Conservation (phyloP, 2,329 filamentous ascomycete species). For the Acrocalymma vagum region DNA sequence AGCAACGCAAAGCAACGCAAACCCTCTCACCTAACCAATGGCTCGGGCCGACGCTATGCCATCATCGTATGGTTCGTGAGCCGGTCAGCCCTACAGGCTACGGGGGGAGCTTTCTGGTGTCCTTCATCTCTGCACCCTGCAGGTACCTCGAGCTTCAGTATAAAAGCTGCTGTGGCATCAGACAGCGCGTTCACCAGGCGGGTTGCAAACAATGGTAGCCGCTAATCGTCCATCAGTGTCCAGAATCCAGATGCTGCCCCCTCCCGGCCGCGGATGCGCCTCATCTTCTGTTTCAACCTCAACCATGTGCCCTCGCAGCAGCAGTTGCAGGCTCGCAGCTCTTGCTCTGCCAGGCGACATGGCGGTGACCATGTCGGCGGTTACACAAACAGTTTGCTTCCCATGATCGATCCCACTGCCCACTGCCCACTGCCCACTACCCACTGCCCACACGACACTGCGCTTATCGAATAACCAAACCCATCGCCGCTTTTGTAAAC, state of each 20-base stretch:
- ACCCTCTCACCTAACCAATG: no score
- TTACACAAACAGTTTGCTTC: slow-evolving; percentile 33
- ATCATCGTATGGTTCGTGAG: slow-evolving; percentile 18
- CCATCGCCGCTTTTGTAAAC: slow-evolving; percentile 16
- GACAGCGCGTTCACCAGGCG: slow-evolving; percentile 34
- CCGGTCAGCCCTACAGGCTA: slow-evolving; percentile 29
- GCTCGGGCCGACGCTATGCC: slow-evolving; percentile 13
- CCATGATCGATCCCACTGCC: slow-evolving; percentile 24
- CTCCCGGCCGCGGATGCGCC: slow-evolving; percentile 44
- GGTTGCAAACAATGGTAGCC: slow-evolving; percentile 21
- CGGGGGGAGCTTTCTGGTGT: slow-evolving; percentile 9
- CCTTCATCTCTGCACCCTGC: slow-evolving; percentile 25
- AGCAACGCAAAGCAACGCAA: no score
- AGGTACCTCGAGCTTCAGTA: slow-evolving; percentile 32
- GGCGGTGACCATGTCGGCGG: slow-evolving; percentile 36
- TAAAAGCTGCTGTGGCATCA: slow-evolving; percentile 26
- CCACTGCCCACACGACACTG: slow-evolving; percentile 18
- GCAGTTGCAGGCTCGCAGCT: no score
- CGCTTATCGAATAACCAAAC: slow-evolving; percentile 37
- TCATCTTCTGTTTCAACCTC: slow-evolving; percentile 28
- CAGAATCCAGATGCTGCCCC: no score
- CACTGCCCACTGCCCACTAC: no score
- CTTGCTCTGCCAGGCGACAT: no score
- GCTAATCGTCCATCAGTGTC: slow-evolving; percentile 25
- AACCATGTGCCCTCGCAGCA: slow-evolving; percentile 25